phyloP scores from a whole-genome alignment of 78 protist genomes.

The Thecamonas trahens region DNA sequence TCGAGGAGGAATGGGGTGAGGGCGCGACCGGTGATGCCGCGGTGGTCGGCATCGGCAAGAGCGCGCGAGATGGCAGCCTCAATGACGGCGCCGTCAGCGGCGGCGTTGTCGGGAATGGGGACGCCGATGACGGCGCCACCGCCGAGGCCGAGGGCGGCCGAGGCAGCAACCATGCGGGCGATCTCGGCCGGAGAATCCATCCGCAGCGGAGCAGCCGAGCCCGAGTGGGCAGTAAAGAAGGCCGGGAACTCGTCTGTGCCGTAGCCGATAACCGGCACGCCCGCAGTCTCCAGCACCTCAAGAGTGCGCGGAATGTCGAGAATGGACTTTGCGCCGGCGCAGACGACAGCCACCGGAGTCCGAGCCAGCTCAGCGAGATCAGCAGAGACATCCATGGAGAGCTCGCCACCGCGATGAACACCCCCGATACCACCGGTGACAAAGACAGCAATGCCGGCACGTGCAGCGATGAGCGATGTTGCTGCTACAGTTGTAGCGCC shows the following conservation, averaged over 20 bases:
- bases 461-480: slow-evolving; percentile 27
- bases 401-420: slow-evolving; percentile 54
- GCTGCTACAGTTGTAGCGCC: slow-evolving; percentile 97
- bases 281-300: slow-evolving; percentile 71
- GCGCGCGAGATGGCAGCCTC: slow-evolving; percentile 49
- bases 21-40: slow-evolving; percentile 53
- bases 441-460: slow-evolving; percentile 63
- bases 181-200: neutral
- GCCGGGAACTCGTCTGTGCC: slow-evolving; percentile 74
- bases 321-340: slow-evolving; percentile 95
- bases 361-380: slow-evolving; percentile 91
- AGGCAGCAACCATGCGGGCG: slow-evolving; percentile 34
- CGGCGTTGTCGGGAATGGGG: slow-evolving; percentile 65
- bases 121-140: slow-evolving; percentile 48
- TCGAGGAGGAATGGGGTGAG: slow-evolving; percentile 86
- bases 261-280: slow-evolving; percentile 6
- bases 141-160: slow-evolving; percentile 8
- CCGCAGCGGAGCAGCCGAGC: slow-evolving; percentile 15
- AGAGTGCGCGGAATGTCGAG: slow-evolving; percentile 79
- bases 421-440: slow-evolving; percentile 95
- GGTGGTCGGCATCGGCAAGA: slow-evolving; percentile 19
- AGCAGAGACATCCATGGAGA: slow-evolving; percentile 85
- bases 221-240: slow-evolving; percentile 46
- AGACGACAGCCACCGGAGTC: slow-evolving; percentile 88
- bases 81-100: slow-evolving; percentile 16